Evolutionary conservation across 805 yeast species (phyloP).

Genomic region (Candida peoriensis): DNA sequence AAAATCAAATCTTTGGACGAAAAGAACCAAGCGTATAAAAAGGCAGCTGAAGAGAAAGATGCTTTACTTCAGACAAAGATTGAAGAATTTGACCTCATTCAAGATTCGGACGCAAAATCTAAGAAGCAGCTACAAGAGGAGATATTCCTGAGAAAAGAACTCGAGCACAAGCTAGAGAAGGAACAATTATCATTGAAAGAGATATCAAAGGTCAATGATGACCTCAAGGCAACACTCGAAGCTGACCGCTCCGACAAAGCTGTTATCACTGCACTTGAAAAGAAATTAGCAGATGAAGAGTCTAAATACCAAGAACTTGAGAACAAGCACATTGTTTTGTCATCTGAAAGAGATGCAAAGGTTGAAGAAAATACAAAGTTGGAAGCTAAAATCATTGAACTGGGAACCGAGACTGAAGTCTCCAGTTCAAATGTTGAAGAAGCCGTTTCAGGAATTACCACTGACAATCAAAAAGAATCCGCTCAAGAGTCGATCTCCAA

Average conservation of each 20-base stretch:
- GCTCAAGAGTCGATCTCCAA: neutral
- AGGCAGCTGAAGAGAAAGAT: neutral
- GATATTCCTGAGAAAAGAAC: neutral
- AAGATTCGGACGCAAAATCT: neutral
- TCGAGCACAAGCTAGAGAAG: slow-evolving; percentile 1
- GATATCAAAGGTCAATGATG: slow-evolving; percentile 1
- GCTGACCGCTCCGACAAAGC: too few species aligned
- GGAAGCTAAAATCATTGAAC: slow-evolving; percentile 12
- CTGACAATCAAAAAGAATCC: neutral
- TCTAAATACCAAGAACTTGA: slow-evolving; percentile 3
- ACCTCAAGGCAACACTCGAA: too few species aligned
- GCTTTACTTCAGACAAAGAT: neutral
- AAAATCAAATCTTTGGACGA: too few species aligned
- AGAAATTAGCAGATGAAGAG: slow-evolving; percentile 1
- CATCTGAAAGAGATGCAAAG: slow-evolving; percentile 5
- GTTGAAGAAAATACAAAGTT: slow-evolving; percentile 6
- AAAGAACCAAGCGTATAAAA: neutral
- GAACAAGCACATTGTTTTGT: slow-evolving; percentile 2
- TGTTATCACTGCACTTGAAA: slow-evolving; percentile 5
- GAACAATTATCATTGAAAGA: neutral
- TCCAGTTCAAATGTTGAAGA: neutral
- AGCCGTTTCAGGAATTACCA: neutral
- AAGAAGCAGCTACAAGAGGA: neutral
- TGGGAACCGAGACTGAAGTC: slow-evolving; percentile 3
- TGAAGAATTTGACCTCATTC: neutral